phyloP scores from a whole-genome alignment of 2,329 filamentous ascomycete species.

The Didymosphaeria variabile region DNA sequence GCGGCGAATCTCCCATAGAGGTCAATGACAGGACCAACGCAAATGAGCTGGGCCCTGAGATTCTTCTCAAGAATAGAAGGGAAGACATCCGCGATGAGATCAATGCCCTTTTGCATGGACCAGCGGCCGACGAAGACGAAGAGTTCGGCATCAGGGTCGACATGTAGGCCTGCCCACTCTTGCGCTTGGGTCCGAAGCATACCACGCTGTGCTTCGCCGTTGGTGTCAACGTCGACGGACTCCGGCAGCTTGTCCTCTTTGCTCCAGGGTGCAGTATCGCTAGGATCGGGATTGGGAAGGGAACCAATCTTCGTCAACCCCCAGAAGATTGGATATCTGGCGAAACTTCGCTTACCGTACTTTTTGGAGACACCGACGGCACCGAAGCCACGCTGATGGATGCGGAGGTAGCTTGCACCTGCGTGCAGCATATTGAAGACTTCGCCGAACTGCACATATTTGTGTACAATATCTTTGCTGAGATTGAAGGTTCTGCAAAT shows the following conservation, averaged over 20 bases:
- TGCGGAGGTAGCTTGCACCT: constrained; percentile 70
- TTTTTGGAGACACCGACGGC: constrained; percentile 74
- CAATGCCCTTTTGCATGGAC: constrained; percentile 75
- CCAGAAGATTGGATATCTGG: constrained; percentile 76
- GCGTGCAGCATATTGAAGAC: constrained; percentile 75
- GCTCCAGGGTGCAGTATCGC: constrained; percentile 69
- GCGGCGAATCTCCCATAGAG: constrained; percentile 74
- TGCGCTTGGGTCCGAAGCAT: constrained; percentile 69
- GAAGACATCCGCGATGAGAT: constrained; percentile 74
- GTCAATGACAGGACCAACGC: constrained; percentile 72
- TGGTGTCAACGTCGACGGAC: constrained; percentile 62
- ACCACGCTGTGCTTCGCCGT: constrained; percentile 63
- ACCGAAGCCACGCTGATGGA: constrained; percentile 73
- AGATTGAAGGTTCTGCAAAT: constrained; percentile 73
- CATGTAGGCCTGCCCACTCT: constrained; percentile 71
- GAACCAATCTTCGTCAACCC: constrained; percentile 67
- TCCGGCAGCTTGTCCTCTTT: constrained; percentile 61
- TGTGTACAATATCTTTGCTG: constrained; percentile 63
- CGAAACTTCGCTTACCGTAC: constrained; percentile 72
- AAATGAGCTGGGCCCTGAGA: constrained; percentile 68
- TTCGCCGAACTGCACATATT: constrained; percentile 73
- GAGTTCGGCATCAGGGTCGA: constrained; percentile 68
- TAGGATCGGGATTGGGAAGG: constrained; percentile 72
- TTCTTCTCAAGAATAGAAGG: constrained; percentile 69
- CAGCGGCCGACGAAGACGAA: constrained; percentile 75